Evolutionary conservation across 768 basidiomycete species (phyloP), one percentile per base, ranked within the genome.

Genomic region (Chalciporus chontae): DNA sequence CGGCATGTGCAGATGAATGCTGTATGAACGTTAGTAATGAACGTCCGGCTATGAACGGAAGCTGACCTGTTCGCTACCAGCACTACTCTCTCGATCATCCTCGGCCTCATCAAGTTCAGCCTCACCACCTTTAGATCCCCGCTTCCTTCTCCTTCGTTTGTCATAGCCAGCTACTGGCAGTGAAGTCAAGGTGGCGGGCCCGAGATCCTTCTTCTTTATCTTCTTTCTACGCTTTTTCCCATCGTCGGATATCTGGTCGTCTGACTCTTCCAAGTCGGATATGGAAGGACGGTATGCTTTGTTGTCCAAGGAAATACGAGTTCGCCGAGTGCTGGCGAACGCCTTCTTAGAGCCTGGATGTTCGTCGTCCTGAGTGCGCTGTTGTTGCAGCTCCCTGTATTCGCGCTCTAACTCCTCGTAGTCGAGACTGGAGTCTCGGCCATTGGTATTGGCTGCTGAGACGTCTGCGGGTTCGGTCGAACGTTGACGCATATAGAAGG

Each of bases 391-490:
- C 19, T 67, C 69, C 52, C 80, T 75, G 55, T 73, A 84, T 23
- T 85, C 81, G 21, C 77, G 74, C 60, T 93, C 88, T 61, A 93
- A 89, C 5, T 77, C 80, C 8, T 80, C 77, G 61, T 92, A 93
- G 65, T 88, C 87, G 64, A 91, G 90, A 56, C 84, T 88, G 14
- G 73, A 69, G 38, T 70, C 67, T 46, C 67, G 65, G 58, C 56
- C 68, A 50, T 62, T 69, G 40, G 75, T 36, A n/a, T 15, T 73
- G 21, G 69, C 66, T 23, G 75, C 71, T 31, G 66, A 59, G n/a
- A 53, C 32, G 43, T 65, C 57, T 18, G 79, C 76, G 7, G 81
- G 81, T 56, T 83, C 84, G 5, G 72, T 68, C 15, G 85, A 79
- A 21, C 75, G 80, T 54, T 81, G 79, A 10, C 82, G 80, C 43